A percentile compares a stretch with the other conserved stretches of the same genome.
These are phyloP conservation scores for Houttuynia cordata DNA, from an alignment of 164 flowering plant genomes.

Conservation along the genomic window DNA sequence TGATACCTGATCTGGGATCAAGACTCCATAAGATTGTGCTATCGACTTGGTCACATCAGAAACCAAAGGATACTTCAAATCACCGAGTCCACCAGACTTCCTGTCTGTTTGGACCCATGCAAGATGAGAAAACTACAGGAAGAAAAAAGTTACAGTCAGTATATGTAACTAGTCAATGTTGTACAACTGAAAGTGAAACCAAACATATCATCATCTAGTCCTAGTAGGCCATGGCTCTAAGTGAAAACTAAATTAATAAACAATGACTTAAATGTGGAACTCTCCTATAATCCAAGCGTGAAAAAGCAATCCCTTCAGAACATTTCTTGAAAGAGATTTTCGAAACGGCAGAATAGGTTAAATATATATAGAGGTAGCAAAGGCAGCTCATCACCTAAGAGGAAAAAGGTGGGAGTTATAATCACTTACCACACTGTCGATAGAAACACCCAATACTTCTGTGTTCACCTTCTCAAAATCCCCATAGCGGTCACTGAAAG, in stretches of 20 bases:
- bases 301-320: neutral
- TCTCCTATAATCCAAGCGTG: neutral
- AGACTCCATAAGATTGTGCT: conserved; percentile 65
- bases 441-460: conserved; percentile 82
- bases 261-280: neutral
- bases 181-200: too few relatives aligned
- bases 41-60: conserved; percentile 95
- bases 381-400: neutral
- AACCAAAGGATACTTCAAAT: conserved; percentile 88
- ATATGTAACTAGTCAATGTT: too few relatives aligned
- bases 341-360: neutral
- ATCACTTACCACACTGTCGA: conserved; percentile 84
- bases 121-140: conserved; percentile 83
- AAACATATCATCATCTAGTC: too few relatives aligned
- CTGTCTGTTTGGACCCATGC: conserved; percentile 99
- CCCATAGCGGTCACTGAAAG: conserved; percentile 84
- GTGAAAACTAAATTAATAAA: too few relatives aligned
- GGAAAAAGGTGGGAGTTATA: neutral
- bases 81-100: conserved; percentile 96
- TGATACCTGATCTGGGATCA: conserved; percentile 88
- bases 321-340: neutral
- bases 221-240: too few relatives aligned
- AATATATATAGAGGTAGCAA: neutral
- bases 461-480: conserved; percentile 89
- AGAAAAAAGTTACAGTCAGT: too few relatives aligned